Conservation (phyloP, 129 eudicot genomes). For the Kitagawia praeruptora region DNA sequence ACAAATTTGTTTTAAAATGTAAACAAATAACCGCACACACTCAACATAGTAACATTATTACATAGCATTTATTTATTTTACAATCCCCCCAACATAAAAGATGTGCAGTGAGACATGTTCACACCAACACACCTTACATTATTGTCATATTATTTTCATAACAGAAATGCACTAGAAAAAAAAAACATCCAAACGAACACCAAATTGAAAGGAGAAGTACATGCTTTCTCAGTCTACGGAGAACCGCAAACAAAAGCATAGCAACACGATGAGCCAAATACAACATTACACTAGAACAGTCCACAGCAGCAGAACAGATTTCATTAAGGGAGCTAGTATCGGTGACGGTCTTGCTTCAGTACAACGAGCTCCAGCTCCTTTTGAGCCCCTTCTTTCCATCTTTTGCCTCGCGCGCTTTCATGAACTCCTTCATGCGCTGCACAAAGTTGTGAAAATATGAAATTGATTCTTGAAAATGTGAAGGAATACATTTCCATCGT, state of each 20-base stretch:
- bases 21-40: too few species aligned
- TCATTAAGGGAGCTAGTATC: neutral
- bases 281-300: neutral
- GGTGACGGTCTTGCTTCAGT: conserved; percentile 16
- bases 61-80: too few species aligned
- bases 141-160: too few species aligned
- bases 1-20: too few species aligned
- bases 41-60: too few species aligned
- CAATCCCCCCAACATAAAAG: too few species aligned
- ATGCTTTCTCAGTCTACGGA: neutral
- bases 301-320: neutral
- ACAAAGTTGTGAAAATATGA: too few species aligned
- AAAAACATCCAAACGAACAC: too few species aligned
- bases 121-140: too few species aligned
- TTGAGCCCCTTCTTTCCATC: conserved; percentile 40
- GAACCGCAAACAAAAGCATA: neutral
- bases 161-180: too few species aligned
- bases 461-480: neutral
- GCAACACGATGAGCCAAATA: neutral
- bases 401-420: conserved; percentile 32
- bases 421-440: too few species aligned
- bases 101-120: too few species aligned
- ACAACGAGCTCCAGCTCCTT: conserved; percentile 44
- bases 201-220: neutral
- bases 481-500: neutral